Evolutionary conservation across 2,329 filamentous ascomycete species (phyloP).

Genomic region (Aurifilum marmelostoma): DNA sequence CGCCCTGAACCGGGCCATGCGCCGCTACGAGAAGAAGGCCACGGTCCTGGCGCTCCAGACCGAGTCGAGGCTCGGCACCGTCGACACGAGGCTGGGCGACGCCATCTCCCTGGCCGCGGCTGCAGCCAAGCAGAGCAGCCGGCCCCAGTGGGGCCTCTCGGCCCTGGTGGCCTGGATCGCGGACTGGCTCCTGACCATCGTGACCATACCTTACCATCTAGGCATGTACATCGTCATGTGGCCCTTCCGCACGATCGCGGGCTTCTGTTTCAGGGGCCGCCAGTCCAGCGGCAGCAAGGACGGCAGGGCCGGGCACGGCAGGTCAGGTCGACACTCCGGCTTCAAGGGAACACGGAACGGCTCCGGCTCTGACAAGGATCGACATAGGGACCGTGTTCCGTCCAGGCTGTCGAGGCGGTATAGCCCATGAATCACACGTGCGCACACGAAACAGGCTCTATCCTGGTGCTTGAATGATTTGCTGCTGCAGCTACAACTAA

Average conservation of each 20-base stretch:
- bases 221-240: slow-evolving; percentile 46
- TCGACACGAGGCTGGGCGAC: slow-evolving; percentile 75
- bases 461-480: neutral
- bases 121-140: slow-evolving; percentile 58
- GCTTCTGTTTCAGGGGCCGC: slow-evolving; percentile 38
- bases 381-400: slow-evolving; percentile 32
- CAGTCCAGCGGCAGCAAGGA: slow-evolving; percentile 35
- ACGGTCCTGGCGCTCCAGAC: slow-evolving; percentile 75
- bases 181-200: slow-evolving; percentile 40
- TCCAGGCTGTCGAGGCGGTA: slow-evolving; percentile 31
- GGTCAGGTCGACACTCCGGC: slow-evolving; percentile 31
- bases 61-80: slow-evolving; percentile 71
- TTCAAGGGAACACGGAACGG: slow-evolving; percentile 35
- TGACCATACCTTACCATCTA: slow-evolving; percentile 48
- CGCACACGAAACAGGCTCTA: too few species aligned
- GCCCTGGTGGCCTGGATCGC: slow-evolving; percentile 42
- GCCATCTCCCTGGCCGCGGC: slow-evolving; percentile 80
- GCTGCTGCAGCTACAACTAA: too few species aligned
- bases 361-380: slow-evolving; percentile 41
- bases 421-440: slow-evolving; percentile 20
- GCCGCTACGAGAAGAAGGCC: slow-evolving; percentile 88
- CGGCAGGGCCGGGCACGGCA: slow-evolving; percentile 23
- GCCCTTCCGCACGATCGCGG: slow-evolving; percentile 46
- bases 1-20: slow-evolving; percentile 82
- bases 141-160: slow-evolving; percentile 37